A percentile compares a stretch with the other conserved stretches of the same genome.
Conservation (phyloP, 495 filamentous ascomycete genomes). For the Podospora australis region DNA sequence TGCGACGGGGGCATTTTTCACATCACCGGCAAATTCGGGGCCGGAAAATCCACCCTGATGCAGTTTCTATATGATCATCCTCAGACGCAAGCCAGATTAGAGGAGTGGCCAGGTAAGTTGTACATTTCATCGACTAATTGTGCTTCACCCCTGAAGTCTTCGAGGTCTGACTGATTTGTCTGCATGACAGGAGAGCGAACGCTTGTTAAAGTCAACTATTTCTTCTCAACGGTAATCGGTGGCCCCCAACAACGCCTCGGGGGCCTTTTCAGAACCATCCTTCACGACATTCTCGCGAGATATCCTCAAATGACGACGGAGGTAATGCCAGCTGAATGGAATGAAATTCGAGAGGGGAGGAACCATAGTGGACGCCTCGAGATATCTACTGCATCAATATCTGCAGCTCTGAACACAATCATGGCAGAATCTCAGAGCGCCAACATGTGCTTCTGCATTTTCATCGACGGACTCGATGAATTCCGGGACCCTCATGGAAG, state of each 20-base stretch:
- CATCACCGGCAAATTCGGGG: constrained; percentile 4
- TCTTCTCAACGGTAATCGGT: background rate
- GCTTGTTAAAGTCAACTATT: background rate
- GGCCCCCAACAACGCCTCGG: background rate
- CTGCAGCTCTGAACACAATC: background rate
- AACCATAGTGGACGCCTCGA: too few species aligned
- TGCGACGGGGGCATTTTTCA: background rate
- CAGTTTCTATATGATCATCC: background rate
- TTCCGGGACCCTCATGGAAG: constrained; percentile 13
- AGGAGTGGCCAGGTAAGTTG: constrained; percentile 1
- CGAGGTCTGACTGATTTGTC: background rate
- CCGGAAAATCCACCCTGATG: constrained; percentile 6
- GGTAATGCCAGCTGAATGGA: background rate
- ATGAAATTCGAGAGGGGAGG: background rate
- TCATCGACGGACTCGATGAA: constrained; percentile 32
- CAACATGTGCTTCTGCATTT: background rate
- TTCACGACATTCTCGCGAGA: background rate
- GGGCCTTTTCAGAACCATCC: background rate
- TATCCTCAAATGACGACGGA: background rate
- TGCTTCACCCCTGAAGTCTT: background rate
- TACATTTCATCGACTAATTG: too few species aligned
- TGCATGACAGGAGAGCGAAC: background rate
- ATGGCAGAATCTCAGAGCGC: background rate
- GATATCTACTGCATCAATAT: too few species aligned
- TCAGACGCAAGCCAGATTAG: background rate